These are phyloP conservation scores for Psidium friedrichsthalianum DNA, from an alignment of 345 rosid genomes.

Conservation along the genomic window DNA sequence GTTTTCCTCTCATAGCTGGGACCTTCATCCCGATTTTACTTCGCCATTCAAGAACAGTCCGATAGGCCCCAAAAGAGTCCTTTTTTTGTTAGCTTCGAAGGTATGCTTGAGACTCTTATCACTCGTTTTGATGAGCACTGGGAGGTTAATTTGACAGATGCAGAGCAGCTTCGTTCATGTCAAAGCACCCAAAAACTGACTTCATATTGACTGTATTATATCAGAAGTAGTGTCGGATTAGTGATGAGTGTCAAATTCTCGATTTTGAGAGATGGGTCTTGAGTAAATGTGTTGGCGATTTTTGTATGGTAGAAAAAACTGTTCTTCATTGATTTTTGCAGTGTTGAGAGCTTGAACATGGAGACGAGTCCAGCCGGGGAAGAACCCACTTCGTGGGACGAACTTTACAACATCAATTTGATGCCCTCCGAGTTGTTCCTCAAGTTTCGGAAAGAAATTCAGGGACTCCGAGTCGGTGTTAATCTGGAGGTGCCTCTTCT, in stretches of 20 bases:
- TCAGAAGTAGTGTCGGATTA: not conserved
- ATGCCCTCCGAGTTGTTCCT: slow-evolving; percentile 77
- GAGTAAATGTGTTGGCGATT: not conserved
- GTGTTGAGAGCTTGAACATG: slow-evolving; percentile 13
- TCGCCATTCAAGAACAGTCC: not conserved
- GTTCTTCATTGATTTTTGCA: not conserved
- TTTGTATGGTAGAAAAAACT: not conserved
- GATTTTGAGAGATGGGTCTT: not conserved
- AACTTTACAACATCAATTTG: slow-evolving; percentile 57
- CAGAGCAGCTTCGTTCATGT: not conserved
- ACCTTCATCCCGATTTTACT: not conserved
- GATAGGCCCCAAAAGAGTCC: not conserved
- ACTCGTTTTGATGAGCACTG: not conserved
- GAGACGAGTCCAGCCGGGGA: slow-evolving; percentile 29
- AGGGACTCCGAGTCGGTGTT: slow-evolving; percentile 80
- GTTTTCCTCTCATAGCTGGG: not conserved
- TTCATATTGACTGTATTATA: not conserved
- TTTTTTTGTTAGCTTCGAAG: not conserved
- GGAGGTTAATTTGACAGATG: not conserved
- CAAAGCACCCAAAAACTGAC: not conserved
- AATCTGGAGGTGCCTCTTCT: slow-evolving; percentile 56
- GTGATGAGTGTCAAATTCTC: not conserved
- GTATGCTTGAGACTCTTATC: not conserved
- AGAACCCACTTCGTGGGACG: slow-evolving; percentile 80
- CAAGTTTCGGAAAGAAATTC: slow-evolving; percentile 78